Evolutionary conservation across 2,329 filamentous ascomycete genomes (phyloP).

Genomic region (Truncatella angustata): DNA sequence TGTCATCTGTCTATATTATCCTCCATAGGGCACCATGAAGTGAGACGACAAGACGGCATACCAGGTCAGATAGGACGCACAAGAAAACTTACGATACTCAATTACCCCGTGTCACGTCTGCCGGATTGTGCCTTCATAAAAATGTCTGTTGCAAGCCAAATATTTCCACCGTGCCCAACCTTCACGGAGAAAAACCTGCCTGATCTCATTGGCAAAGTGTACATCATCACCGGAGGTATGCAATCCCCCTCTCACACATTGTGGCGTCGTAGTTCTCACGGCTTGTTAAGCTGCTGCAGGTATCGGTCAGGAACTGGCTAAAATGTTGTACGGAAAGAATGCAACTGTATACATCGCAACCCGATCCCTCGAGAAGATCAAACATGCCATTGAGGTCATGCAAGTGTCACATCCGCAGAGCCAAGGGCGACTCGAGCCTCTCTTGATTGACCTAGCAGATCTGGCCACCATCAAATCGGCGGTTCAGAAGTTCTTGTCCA

Average conservation of each 20-base stretch:
- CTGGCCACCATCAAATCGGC: constrained; percentile 15
- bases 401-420: not conserved
- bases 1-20: too few relatives aligned
- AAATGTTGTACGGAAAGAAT: constrained; percentile 7
- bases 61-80: too few relatives aligned
- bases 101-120: too few relatives aligned
- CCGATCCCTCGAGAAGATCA: constrained; percentile 3
- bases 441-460: constrained; percentile 23
- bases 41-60: too few relatives aligned
- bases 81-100: too few relatives aligned
- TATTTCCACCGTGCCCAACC: not conserved
- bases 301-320: constrained; percentile 3
- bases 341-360: constrained; percentile 4
- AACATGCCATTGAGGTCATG: not conserved
- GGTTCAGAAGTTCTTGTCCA: constrained; percentile 10
- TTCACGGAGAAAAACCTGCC: constrained; percentile 1
- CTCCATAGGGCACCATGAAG: too few relatives aligned
- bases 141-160: not conserved
- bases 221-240: not conserved
- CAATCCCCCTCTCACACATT: not conserved
- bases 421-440: not conserved
- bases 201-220: not conserved
- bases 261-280: not conserved
- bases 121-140: too few relatives aligned
- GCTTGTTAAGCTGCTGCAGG: not conserved